Evolutionary conservation across 495 filamentous ascomycete genomes (phyloP), one percentile per base, ranked within the genome.

Genomic region (Podospora conica): DNA sequence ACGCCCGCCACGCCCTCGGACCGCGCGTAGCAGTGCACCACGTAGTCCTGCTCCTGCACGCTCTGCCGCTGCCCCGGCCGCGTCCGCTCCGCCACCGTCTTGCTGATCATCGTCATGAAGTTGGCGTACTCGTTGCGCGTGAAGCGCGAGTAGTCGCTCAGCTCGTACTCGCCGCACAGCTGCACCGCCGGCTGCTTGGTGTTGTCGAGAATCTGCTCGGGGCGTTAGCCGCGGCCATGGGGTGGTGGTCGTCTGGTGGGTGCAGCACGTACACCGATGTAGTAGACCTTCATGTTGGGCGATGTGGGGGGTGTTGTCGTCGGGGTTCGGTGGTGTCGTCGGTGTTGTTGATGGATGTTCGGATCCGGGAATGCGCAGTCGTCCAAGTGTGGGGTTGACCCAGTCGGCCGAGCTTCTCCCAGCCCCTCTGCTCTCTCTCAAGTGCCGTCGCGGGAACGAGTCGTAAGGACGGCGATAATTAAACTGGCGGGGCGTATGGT

Each of bases 11-110:
- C 82, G 68, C 93, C 94, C 77, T 97, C 91, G 64, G 88, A 87
- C 55, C 92, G 91, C 40, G 86, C 90, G 78, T 96, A 97, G 71
- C 88, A 90, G 79, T 98, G 94, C 79, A 98, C 93, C 60, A 87
- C 89, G 80, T 90, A 90, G 68, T 87, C 86, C 85, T 93, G 90
- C 77, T 97, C 91, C 75, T 96, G 89, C 58, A 97, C 87, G 70
- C 93, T 91, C 77, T 96, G 92, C 70, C 95, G 87, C 76, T 94
- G 89, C 33, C 91, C 93, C n/a, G 91, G 88, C 65, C 79, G 82
- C 21, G 92, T 96, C 60, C 90, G 84, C 76, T 96, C 92, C 53
- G 95, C 94, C 27, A 88, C 81, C 54, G 85, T 89, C 73, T 86
- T 86, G 75, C 82, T 80, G 76, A 89, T 88, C 75, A 90, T 75